Evolutionary conservation across 2,329 filamentous ascomycete species (phyloP).

Genomic region (Thelonectria rubi): DNA sequence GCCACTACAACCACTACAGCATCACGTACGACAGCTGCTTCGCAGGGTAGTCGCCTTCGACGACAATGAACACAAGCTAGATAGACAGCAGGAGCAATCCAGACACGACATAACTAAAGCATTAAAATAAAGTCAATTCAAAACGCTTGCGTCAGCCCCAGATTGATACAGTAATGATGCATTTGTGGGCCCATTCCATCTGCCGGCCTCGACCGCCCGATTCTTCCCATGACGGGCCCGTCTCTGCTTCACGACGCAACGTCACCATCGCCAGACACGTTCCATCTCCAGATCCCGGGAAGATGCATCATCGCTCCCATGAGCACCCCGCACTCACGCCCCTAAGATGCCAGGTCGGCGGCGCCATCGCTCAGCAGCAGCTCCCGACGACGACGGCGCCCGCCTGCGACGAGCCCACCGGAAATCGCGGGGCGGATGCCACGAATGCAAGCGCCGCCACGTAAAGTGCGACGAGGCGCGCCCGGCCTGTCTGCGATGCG

Average conservation of each 20-base stretch:
- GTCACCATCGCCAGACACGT: background rate
- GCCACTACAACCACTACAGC: too few relatives aligned
- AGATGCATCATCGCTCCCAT: background rate
- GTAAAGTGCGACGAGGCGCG: constrained; percentile 51
- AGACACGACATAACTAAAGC: too few relatives aligned
- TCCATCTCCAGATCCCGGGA: background rate
- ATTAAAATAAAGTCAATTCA: background rate
- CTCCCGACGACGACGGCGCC: background rate
- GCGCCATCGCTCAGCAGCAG: background rate
- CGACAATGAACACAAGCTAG: too few relatives aligned
- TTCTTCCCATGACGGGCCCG: background rate
- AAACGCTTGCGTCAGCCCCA: background rate
- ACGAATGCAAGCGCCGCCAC: constrained; percentile 52
- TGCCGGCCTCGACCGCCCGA: background rate
- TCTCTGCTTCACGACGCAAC: background rate
- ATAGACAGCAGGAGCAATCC: too few relatives aligned
- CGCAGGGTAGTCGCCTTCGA: too few relatives aligned
- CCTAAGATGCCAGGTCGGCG: constrained; percentile 1
- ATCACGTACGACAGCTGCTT: too few relatives aligned
- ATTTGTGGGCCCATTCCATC: background rate
- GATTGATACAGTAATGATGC: too few relatives aligned
- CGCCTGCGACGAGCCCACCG: constrained; percentile 48
- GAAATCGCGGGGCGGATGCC: constrained; percentile 53
- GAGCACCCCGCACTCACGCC: background rate
- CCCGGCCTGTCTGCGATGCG: constrained; percentile 11